Evolutionary conservation across 257 asterid species (phyloP), one percentile per base, ranked within the genome.

Genomic region (Solanum medicagineum): DNA sequence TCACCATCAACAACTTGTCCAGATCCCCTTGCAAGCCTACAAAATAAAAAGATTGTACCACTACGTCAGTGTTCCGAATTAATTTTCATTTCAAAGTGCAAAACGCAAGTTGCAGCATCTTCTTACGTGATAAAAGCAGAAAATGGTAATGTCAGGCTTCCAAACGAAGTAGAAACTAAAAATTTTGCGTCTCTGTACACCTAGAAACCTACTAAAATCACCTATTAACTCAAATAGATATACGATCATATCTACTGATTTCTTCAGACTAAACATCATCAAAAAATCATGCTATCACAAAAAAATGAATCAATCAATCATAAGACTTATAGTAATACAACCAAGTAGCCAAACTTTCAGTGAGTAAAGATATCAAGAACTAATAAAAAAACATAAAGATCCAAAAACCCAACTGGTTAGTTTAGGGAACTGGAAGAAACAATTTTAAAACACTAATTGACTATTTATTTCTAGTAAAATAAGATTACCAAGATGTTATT

Each of bases 1-100:
- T 91, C 94, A 54, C 93, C 91, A 80, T 91, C 85, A 66, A 91
- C 94, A 29, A 91, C 87, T 79, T 91, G 91, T 26, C 94, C 94
- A 73, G 65, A 87, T 79, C 94, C 94, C 84, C 93, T 87, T 36
- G 87, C 94, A 82, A 91, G 63, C 94, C 94, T 91, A 85, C 89
- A 82, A 40, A 26, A 53, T 49, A 53, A 29, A 16, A 51, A 54
- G 20, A 7, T 9, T 79, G 40, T 49, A 24, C 62, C 62, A 22
- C 36, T 77, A 8, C 10, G 24, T 75, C 63, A 79, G 49, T 26
- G 83, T 53, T 4, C n/a, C 40, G 3, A 75, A 75, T 49, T 4
- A 7, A 32, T 32, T 36, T 68, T 70, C 54, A 53, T 22, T 53
- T 79, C 29, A 29, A 53, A 54, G 83, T 51, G 83, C 62, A 77